A percentile compares a stretch with the other conserved stretches of the same genome.
These are phyloP conservation scores for Nymphaea colorata DNA, from an alignment of 164 flowering plant genomes.

Conservation along the genomic window DNA sequence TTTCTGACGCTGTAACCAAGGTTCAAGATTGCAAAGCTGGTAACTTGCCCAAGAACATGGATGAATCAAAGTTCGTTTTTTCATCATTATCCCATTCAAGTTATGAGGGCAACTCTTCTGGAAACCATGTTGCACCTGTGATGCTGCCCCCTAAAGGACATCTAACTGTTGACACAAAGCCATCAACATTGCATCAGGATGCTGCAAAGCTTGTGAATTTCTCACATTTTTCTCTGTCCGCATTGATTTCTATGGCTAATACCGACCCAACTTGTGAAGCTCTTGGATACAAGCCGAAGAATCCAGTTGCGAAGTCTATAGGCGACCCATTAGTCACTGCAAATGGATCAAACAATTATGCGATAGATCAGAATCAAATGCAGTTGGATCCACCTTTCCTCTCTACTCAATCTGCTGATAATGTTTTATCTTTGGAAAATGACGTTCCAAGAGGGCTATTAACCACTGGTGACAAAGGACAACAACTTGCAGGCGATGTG, in stretches of 20 bases:
- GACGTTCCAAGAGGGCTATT: not conserved
- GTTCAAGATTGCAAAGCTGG: not conserved
- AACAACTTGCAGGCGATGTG: slow-evolving; percentile 26
- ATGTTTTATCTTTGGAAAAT: not conserved
- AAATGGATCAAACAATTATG: slow-evolving; percentile 46
- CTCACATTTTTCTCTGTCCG: slow-evolving; percentile 13
- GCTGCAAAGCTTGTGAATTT: slow-evolving; percentile 11
- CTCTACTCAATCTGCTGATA: slow-evolving; percentile 8
- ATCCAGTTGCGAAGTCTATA: slow-evolving; percentile 11
- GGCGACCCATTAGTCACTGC: slow-evolving; percentile 29
- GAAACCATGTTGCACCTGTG: not conserved
- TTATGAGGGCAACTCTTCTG: slow-evolving; percentile 2
- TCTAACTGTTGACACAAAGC: slow-evolving; percentile 3
- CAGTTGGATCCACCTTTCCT: slow-evolving; percentile 29
- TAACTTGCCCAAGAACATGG: not conserved
- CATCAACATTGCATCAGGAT: slow-evolving; percentile 5
- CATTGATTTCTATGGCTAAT: slow-evolving; percentile 1
- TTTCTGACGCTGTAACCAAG: not conserved
- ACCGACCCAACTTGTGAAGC: slow-evolving; percentile 9
- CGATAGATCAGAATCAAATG: slow-evolving; percentile 38
- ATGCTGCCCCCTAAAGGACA: slow-evolving; percentile 35
- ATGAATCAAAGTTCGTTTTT: slow-evolving; percentile 8
- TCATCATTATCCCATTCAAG: slow-evolving; percentile 9
- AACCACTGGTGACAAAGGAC: slow-evolving; percentile 14
- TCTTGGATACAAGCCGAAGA: slow-evolving; percentile 1